These are phyloP conservation scores for Noccaea bulbosa DNA, from an alignment of 345 rosid species.

Conservation along the genomic window DNA sequence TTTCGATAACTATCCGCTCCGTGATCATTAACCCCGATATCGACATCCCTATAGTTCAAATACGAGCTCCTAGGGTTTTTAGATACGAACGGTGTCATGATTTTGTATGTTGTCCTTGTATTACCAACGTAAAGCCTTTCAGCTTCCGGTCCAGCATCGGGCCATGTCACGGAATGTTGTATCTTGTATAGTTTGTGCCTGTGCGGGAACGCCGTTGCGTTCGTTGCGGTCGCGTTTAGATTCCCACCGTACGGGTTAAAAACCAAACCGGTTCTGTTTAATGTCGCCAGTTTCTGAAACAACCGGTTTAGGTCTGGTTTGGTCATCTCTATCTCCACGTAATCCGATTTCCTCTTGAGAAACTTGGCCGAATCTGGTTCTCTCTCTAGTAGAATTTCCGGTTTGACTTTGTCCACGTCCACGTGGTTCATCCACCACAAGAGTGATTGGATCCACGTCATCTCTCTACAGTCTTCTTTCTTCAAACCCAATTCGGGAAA, in stretches of 20 bases:
- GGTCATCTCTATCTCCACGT: slow-evolving; percentile 49
- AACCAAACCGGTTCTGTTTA: slow-evolving; percentile 38
- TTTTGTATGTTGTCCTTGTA: slow-evolving; percentile 45
- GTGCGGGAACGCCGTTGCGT: slow-evolving; percentile 60
- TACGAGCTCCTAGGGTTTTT: slow-evolving; percentile 67
- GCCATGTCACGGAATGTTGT: slow-evolving; percentile 51
- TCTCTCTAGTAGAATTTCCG: slow-evolving; percentile 46
- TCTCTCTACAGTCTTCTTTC: slow-evolving; percentile 49
- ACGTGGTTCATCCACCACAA: slow-evolving; percentile 44
- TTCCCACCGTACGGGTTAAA: slow-evolving; percentile 67
- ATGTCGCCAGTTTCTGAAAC: slow-evolving; percentile 38
- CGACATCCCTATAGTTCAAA: slow-evolving; percentile 68
- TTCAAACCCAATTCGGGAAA: slow-evolving; percentile 58
- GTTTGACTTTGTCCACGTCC: slow-evolving; percentile 19
- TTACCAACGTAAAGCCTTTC: slow-evolving; percentile 35
- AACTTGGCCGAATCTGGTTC: slow-evolving; percentile 27
- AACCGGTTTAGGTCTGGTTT: slow-evolving; percentile 42
- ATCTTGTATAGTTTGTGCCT: slow-evolving; percentile 54
- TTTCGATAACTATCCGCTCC: slow-evolving; percentile 47
- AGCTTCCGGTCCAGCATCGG: slow-evolving; percentile 40
- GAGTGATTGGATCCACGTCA: slow-evolving; percentile 57
- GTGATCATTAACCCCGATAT: slow-evolving; percentile 50
- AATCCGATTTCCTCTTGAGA: slow-evolving; percentile 63
- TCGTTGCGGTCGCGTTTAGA: slow-evolving; percentile 48
- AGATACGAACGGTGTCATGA: slow-evolving; percentile 60